phyloP scores from a whole-genome alignment of 1,139 yeast genomes.

The Lodderomyces metapsilosis region DNA sequence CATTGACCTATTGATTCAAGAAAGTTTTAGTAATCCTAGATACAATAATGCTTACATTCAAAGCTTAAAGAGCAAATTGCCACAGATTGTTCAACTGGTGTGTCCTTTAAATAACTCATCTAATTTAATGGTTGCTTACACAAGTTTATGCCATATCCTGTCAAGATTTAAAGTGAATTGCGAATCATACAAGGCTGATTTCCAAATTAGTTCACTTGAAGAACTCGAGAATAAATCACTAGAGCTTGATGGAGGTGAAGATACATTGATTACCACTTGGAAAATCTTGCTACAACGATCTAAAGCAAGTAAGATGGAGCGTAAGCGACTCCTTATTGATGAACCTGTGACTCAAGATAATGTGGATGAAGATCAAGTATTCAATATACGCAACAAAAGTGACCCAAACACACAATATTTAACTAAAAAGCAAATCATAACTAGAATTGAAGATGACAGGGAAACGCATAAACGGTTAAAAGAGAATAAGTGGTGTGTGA shows the following conservation, averaged over 20 bases:
- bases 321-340: conserved; percentile 36
- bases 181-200: conserved; percentile 24
- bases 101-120: conserved; percentile 50
- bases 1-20: conserved; percentile 55
- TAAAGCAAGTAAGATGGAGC: conserved; percentile 50
- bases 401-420: conserved; percentile 22
- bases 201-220: conserved; percentile 25
- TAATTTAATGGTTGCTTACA: conserved; percentile 48
- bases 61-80: conserved; percentile 39
- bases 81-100: conserved; percentile 49
- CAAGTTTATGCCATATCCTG: conserved; percentile 39
- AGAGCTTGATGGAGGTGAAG: conserved; percentile 22
- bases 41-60: conserved; percentile 48
- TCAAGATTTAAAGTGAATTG: conserved; percentile 32
- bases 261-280: conserved; percentile 48
- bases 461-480: conserved; percentile 79
- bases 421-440: conserved; percentile 56
- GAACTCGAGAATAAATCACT: conserved; percentile 10
- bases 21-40: conserved; percentile 31
- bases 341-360: conserved; percentile 21
- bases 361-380: conserved; percentile 31
- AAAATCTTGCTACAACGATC: conserved; percentile 45
- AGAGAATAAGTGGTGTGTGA: conserved; percentile 72
- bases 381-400: conserved; percentile 25
- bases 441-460: conserved; percentile 83